Evolutionary conservation across 2,329 filamentous ascomycete species (phyloP).

Genomic region (Oidium heveae): DNA sequence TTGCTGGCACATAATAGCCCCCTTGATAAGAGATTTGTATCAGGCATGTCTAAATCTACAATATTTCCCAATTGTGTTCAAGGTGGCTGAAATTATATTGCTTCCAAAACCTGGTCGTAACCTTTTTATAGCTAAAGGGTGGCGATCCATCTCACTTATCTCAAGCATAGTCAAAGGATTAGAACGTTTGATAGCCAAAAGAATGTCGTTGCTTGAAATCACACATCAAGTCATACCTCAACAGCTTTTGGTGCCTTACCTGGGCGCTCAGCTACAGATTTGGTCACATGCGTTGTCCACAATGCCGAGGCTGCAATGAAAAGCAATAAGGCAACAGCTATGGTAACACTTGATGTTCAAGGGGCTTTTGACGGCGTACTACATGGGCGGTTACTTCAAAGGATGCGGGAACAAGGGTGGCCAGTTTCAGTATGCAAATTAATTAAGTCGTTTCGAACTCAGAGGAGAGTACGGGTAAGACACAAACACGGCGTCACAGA

Average conservation of each 20-base stretch:
- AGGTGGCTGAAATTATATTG: neutral
- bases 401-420: neutral
- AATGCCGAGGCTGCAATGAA: neutral
- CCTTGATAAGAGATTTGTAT: neutral
- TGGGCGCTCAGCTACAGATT: too few relatives aligned
- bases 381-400: neutral
- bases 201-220: neutral
- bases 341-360: neutral
- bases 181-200: neutral
- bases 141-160: neutral
- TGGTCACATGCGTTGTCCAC: neutral
- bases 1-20: neutral
- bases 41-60: neutral
- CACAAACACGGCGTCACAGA: neutral
- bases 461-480: neutral
- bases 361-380: neutral
- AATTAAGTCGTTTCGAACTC: neutral
- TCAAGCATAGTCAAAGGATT: neutral
- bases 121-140: neutral
- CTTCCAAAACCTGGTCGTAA: neutral
- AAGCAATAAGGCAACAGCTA: neutral
- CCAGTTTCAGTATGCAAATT: neutral
- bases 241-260: neutral
- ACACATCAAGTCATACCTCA: neutral
- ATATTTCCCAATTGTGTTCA: neutral